Base-by-base conservation (phyloP, 2,329 filamentous ascomycete genomes). In the Tothia fuscella region DNA sequence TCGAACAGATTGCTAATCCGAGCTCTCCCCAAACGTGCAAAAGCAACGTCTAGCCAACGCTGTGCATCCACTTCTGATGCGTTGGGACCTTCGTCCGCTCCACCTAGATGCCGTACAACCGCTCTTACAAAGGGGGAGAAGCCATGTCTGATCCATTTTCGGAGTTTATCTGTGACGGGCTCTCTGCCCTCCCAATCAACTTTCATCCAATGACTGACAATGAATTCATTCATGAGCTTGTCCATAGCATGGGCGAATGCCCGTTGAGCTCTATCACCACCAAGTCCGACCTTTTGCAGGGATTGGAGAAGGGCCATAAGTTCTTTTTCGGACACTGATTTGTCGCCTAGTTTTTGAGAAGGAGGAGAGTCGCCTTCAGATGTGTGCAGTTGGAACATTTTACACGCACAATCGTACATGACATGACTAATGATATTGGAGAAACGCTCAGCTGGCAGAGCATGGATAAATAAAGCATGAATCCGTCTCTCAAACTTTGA, bases 1-100 rank as follows among this genome's bases (percentile, higher is more conserved):
- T 88, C 81, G 52, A 87, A 89, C 7, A 91, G 65, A 53, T 86
- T 78, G 6, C 72, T 67, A 34, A 81, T 82, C 32, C 84, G 72
- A 36, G 82, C 65, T 14, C 74, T 70, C 2, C 82, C 82, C 13
- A 89, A 68, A 33, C 79, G 72, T 3, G 73, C 74, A 33, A 84
- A 59, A 13, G 79, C 80, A 51, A 81, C 78, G 30, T 81, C 75
- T 53, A 80, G 80, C 73, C 80, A 86, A 47, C 74, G 75, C 48
- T 68, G 5, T 68, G 65, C 20, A 78, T 57, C 2, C 52, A 52
- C 3, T 49, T 51, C 24, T 55, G 58, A 19, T 48, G 51, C 16
- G 38, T 55, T 33, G 50, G 45, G 3, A 33, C 40, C 1, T 34
- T 36, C 20, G 46, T 55, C 47, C 42, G 53, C 57, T 14, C 42